Conservation (phyloP, 2,329 filamentous ascomycete genomes). For the Colletotrichum tropicicola region DNA sequence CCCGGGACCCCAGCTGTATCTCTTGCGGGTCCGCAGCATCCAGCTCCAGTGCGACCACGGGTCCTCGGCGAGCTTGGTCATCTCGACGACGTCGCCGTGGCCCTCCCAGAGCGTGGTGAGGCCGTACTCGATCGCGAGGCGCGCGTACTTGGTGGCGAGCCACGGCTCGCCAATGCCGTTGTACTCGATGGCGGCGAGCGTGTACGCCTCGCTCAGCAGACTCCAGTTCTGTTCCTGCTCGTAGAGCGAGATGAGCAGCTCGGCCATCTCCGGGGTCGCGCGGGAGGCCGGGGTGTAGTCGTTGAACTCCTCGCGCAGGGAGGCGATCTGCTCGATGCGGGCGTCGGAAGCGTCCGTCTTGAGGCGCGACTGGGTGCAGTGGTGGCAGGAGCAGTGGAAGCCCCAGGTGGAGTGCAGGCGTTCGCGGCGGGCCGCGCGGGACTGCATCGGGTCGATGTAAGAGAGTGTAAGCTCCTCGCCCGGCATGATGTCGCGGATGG, state of each 20-base stretch:
- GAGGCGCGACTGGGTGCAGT: conserved; percentile 42
- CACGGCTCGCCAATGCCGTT: conserved; percentile 49
- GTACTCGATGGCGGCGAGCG: conserved; percentile 47
- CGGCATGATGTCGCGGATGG: conserved; percentile 46
- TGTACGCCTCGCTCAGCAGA: conserved; percentile 44
- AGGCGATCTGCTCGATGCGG: conserved; percentile 45
- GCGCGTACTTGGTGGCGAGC: conserved; percentile 47
- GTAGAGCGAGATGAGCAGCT: conserved; percentile 48
- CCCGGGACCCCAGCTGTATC: conserved; percentile 39
- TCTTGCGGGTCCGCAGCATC: conserved; percentile 43
- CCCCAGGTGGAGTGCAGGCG: conserved; percentile 46
- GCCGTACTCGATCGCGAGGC: conserved; percentile 46
- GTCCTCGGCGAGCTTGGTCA: conserved; percentile 43
- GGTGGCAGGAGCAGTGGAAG: conserved; percentile 50
- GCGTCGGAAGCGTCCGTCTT: conserved; percentile 44
- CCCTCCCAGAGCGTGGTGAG: conserved; percentile 32
- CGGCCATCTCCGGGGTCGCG: conserved; percentile 47
- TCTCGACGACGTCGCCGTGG: conserved; percentile 43
- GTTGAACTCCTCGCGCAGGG: conserved; percentile 40
- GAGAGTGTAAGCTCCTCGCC: conserved; percentile 55
- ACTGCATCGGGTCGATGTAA: conserved; percentile 48
- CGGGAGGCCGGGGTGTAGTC: conserved; percentile 40
- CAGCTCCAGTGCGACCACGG: conserved; percentile 51
- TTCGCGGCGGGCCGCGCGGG: conserved; percentile 38
- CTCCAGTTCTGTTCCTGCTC: conserved; percentile 49